These are phyloP conservation scores for Dunaliella primolecta DNA, from an alignment of 139 green algal genomes.

Conservation along the genomic window DNA sequence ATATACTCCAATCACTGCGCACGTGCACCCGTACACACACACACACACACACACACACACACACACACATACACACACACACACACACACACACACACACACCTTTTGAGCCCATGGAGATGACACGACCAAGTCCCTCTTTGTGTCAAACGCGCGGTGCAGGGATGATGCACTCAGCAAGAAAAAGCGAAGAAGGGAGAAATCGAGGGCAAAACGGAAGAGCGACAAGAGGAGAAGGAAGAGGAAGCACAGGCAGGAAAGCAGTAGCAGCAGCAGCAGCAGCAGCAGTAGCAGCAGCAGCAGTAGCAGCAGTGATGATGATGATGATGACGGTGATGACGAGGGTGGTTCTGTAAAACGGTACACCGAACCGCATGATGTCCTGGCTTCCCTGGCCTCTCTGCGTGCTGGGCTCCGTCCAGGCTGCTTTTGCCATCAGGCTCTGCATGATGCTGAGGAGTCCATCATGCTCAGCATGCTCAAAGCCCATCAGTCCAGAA, in stretches of 20 bases:
- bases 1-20: too few relatives aligned
- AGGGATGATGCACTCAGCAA: not conserved
- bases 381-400: too few relatives aligned
- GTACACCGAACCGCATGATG: too few relatives aligned
- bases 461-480: constrained; percentile 2
- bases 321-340: not conserved
- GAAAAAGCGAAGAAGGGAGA: not conserved
- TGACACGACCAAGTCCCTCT: too few relatives aligned
- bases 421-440: too few relatives aligned
- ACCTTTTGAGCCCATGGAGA: too few relatives aligned
- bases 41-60: not conserved
- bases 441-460: not conserved
- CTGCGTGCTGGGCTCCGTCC: too few relatives aligned
- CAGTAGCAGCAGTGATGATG: not conserved
- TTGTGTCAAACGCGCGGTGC: not conserved
- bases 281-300: not conserved
- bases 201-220: not conserved
- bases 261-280: not conserved
- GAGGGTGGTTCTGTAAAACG: not conserved
- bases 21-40: not conserved
- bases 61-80: not conserved
- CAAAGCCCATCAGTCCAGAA: not conserved
- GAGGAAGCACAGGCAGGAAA: not conserved
- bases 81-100: not conserved
- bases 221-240: not conserved